Base-by-base conservation (phyloP, 2,329 filamentous ascomycete species). In the Scorias spongiosa region DNA sequence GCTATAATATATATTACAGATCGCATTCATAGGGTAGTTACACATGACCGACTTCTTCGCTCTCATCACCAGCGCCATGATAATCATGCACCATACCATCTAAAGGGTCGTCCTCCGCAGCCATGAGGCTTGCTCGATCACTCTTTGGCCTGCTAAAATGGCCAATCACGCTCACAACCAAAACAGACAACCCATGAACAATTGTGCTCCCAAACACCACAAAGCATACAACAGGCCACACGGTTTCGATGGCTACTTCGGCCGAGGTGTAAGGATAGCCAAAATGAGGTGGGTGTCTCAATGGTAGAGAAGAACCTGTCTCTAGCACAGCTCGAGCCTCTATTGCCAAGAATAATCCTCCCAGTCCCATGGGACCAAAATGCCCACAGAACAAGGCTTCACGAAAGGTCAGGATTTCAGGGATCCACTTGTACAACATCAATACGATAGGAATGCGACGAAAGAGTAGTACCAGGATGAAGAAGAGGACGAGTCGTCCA, bases 351-450 rank as follows among this genome's bases (percentile, higher is more conserved):
- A 76, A 76, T 6, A 76, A 55, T 0, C 69, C 72, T 2, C 71
- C 72, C 1, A 76, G 64, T 14, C 73, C 73, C 66, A 76, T 75
- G 8, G 72, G 72, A 0, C 72, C 72, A 45, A 76, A 76, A 51
- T 76, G 72, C 0, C 72, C 72, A 38, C 64, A 65, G 54, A 76
- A 76, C 0, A 75, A 53, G 0, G 72, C 72, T 54, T 76, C 73
- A 5, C 64, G 63, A 17, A 65, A 66, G 0, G 70, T 73, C 7
- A 61, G 56, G 39, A 75, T 63, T 42, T 70, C 65, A 0, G 69
- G 70, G 10, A 73, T 61, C 46, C 67, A 60, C 10, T 61, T 63
- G 54, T 72, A 71, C 3, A 69, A 51, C 0, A 62, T 58, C 29
- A 72, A 57, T 2, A 75, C 66, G 39, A 72, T 59, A 1, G 73